Conservation (phyloP, 208 protist genomes). For the Perkinsela sp. region DNA sequence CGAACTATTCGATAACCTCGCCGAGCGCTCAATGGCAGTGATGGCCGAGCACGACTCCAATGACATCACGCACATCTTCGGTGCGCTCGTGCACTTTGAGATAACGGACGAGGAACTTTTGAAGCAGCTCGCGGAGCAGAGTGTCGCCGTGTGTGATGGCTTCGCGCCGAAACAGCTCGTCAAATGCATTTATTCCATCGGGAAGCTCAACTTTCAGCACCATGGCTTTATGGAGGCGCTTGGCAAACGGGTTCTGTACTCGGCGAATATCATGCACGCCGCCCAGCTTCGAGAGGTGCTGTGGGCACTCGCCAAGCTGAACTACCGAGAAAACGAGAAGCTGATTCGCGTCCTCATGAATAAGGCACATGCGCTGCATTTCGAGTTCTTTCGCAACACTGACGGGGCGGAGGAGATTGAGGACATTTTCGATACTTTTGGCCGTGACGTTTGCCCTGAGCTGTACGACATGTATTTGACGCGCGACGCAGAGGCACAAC, state of each 20-base stretch:
- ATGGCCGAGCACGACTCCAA: slow-evolving; percentile 56
- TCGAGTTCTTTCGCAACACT: slow-evolving; percentile 59
- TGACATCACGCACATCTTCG: slow-evolving; percentile 45
- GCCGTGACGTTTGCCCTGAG: slow-evolving; percentile 36
- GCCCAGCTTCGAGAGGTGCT: slow-evolving; percentile 35
- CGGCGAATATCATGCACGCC: slow-evolving; percentile 44
- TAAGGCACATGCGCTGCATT: slow-evolving; percentile 43
- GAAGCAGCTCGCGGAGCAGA: slow-evolving; percentile 49
- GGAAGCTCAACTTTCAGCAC: slow-evolving; percentile 50
- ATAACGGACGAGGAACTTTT: slow-evolving; percentile 66
- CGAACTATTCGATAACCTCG: slow-evolving; percentile 63
- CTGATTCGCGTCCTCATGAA: slow-evolving; percentile 49
- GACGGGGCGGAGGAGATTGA: slow-evolving; percentile 62
- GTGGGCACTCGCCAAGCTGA: slow-evolving; percentile 58
- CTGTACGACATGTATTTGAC: slow-evolving; percentile 62
- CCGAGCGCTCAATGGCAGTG: slow-evolving; percentile 50
- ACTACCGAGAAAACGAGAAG: slow-evolving; percentile 28
- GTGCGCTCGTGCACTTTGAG: slow-evolving; percentile 57
- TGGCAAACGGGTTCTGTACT: slow-evolving; percentile 40
- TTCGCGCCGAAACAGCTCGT: slow-evolving; percentile 41
- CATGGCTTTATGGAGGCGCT: slow-evolving; percentile 55
- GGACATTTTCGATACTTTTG: slow-evolving; percentile 59
- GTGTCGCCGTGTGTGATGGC: slow-evolving; percentile 44
- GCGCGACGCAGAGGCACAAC: slow-evolving; percentile 8
- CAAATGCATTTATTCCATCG: slow-evolving; percentile 56